phyloP scores from a whole-genome alignment of 108 stramenopile genomes.

The Asterionellopsis glacialis region DNA sequence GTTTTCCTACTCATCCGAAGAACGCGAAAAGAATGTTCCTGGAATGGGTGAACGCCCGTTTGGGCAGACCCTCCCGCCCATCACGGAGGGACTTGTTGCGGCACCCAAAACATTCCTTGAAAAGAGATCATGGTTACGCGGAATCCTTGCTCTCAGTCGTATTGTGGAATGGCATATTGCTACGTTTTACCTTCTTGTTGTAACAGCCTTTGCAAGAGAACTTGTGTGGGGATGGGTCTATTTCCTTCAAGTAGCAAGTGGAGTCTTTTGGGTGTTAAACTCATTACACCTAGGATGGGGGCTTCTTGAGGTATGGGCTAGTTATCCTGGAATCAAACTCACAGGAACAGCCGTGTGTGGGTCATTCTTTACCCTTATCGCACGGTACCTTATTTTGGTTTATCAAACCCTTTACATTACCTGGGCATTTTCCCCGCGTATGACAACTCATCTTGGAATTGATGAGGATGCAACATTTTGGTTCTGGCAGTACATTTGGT shows the following conservation, averaged over 20 bases:
- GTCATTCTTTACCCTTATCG: slow-evolving; percentile 77
- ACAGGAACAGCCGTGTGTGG: slow-evolving; percentile 89
- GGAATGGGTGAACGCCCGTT: slow-evolving; percentile 39
- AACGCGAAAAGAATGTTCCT: slow-evolving; percentile 24
- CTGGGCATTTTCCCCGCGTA: slow-evolving; percentile 87
- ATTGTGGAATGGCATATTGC: slow-evolving; percentile 95
- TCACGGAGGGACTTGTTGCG: slow-evolving; percentile 64
- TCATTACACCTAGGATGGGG: slow-evolving; percentile 80
- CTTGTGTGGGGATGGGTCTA: slow-evolving; percentile 94
- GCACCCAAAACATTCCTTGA: slow-evolving; percentile 96
- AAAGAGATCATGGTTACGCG: slow-evolving; percentile 92
- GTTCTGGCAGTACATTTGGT: slow-evolving; percentile 98
- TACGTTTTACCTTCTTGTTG: slow-evolving; percentile 89
- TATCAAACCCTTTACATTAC: slow-evolving; percentile 92
- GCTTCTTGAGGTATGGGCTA: slow-evolving; percentile 89
- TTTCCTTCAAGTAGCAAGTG: slow-evolving; percentile 86
- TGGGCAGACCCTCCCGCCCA: slow-evolving; percentile 53
- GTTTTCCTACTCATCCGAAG: slow-evolving; percentile 69
- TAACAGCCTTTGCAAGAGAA: slow-evolving; percentile 80
- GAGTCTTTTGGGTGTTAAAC: slow-evolving; percentile 94
- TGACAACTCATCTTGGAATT: slow-evolving; percentile 69
- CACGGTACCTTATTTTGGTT: slow-evolving; percentile 83
- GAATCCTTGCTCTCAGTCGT: slow-evolving; percentile 82
- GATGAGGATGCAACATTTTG: slow-evolving; percentile 86
- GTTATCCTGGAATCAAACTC: slow-evolving; percentile 89